Conservation (phyloP, 768 basidiomycete genomes). For the Phaeotremella fagi region DNA sequence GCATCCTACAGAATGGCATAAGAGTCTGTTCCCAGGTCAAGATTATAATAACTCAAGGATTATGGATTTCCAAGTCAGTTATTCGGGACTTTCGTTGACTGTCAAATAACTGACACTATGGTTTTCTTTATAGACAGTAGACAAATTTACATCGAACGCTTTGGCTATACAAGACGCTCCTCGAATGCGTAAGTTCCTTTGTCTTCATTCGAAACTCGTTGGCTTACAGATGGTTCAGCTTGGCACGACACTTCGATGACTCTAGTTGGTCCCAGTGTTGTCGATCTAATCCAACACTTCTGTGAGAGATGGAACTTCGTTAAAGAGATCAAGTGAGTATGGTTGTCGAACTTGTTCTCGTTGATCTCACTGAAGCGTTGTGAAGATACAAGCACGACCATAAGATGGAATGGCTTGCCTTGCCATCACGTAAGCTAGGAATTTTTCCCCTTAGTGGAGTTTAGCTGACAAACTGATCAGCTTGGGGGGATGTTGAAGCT, state of each 20-base stretch:
- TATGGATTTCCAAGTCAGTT: conserved; percentile 46
- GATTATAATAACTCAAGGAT: conserved; percentile 51
- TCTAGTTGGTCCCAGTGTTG: conserved; percentile 62
- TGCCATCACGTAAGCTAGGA: conserved; percentile 41
- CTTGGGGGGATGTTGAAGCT: conserved; percentile 39
- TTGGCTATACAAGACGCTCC: conserved; percentile 46
- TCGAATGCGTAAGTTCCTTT: conserved; percentile 36
- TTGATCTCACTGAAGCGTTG: background rate
- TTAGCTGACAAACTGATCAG: conserved; percentile 13
- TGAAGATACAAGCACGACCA: conserved; percentile 37
- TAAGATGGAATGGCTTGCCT: conserved; percentile 46
- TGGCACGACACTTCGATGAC: conserved; percentile 80
- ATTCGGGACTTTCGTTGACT: background rate
- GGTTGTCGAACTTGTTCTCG: background rate
- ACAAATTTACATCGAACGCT: conserved; percentile 51
- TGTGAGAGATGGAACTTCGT: conserved; percentile 67
- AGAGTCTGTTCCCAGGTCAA: conserved; percentile 84
- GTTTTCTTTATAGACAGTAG: conserved; percentile 70
- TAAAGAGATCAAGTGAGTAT: conserved; percentile 63
- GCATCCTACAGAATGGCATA: conserved; percentile 76
- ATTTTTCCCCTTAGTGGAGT: background rate
- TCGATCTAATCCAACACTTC: conserved; percentile 92
- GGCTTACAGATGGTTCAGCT: conserved; percentile 44
- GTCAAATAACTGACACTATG: conserved; percentile 71
- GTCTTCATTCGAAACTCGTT: background rate